Evolutionary conservation across 345 rosid genomes (phyloP), one percentile per base, ranked within the genome.

Genomic region (Salix dunnii): DNA sequence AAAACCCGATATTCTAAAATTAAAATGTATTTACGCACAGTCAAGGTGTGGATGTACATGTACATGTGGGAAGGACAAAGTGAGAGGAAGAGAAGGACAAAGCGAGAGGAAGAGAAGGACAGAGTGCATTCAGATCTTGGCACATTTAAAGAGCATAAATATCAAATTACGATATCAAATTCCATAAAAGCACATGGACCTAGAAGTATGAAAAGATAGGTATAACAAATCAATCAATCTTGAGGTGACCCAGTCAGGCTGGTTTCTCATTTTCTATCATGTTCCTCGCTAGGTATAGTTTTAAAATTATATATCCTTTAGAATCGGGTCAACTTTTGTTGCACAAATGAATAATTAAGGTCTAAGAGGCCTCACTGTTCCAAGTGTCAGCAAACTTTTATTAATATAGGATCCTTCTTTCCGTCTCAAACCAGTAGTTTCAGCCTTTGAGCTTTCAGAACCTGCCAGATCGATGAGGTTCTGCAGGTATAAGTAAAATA

Each of bases 391-490:
- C 87, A 96, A 82, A 83, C 99, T 96, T 89, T 96, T 96, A 79
- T 96, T 93, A 73, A 96, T 96, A 79, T 96, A 93, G 43, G 99
- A 92, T 80, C 99, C 99, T 84, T 96, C 99, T 82, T 94, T 96
- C 70, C 98, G 89, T 80, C 99, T 93, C 77, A 89, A 58, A 74
- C 99, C 99, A 82, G 87, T 91, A 23, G 99, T 94, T 89, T 90
- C 98, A 74, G 93, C 99, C 86, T 92, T 96, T 18, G 99, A 93
- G 85, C 99, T 96, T 89, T 96, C 99, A 27, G 99, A 96, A 90
- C 99, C 99, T 81, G 99, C 99, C 88, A 96, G 93, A 89, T 96
- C 99, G 86, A 96, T 93, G 82, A 96, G 98, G 90, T 94, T 91
- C 99, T 96, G 97, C 98, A 88, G 48, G 80, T 80, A 86, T 71